A percentile compares a stretch with the other conserved stretches of the same genome.
These are phyloP conservation scores for Candida sp. DNA, from an alignment of 1,139 yeast species.

Conservation along the genomic window DNA sequence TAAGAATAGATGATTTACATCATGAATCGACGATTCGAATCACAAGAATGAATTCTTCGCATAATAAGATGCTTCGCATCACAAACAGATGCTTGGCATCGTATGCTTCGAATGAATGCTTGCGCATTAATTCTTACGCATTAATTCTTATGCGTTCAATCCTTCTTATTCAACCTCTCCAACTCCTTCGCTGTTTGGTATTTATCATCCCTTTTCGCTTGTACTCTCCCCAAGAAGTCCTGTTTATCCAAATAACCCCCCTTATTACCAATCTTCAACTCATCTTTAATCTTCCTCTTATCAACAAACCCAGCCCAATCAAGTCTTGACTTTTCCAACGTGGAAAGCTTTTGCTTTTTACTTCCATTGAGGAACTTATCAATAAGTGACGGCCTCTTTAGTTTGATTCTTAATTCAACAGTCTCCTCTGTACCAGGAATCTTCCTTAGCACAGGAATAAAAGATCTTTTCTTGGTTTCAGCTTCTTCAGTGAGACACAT, in stretches of 20 bases:
- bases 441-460: conserved; percentile 35
- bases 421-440: conserved; percentile 31
- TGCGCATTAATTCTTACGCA: too few species aligned
- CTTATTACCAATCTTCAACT: conserved; percentile 70
- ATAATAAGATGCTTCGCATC: too few species aligned
- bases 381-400: conserved; percentile 73
- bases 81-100: too few species aligned
- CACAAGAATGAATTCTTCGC: too few species aligned
- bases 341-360: conserved; percentile 67
- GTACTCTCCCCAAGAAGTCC: conserved; percentile 80
- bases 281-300: conserved; percentile 78
- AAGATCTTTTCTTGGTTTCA: conserved; percentile 16
- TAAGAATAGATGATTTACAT: too few species aligned
- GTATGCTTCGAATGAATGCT: too few species aligned
- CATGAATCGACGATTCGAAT: too few species aligned
- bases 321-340: conserved; percentile 85
- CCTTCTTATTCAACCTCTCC: conserved; percentile 21
- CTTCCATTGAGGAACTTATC: conserved; percentile 51
- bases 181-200: conserved; percentile 55
- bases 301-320: conserved; percentile 98
- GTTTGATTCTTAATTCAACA: conserved; percentile 28
- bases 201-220: conserved; percentile 59
- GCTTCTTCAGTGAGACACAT: conserved; percentile 8
- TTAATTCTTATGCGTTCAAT: too few species aligned
- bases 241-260: conserved; percentile 90